Conservation (phyloP, 2,329 filamentous ascomycete species). For the Aspergillus fischeri region DNA sequence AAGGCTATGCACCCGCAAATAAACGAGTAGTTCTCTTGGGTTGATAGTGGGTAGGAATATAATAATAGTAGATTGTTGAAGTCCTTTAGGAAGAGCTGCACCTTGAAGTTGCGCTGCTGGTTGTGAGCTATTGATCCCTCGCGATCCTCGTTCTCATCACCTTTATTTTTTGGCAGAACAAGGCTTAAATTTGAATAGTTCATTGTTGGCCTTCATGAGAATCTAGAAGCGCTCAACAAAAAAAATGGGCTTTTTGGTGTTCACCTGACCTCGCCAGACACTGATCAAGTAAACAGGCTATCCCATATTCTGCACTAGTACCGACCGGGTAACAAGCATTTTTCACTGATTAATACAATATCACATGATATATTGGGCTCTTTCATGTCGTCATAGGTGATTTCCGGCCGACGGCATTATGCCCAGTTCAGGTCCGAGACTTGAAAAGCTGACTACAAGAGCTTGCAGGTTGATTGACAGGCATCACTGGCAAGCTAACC, state of each 20-base stretch:
- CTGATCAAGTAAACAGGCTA: conserved; percentile 9
- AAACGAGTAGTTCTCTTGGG: background rate
- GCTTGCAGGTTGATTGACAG: background rate
- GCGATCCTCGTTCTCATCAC: background rate
- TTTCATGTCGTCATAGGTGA: conserved; percentile 10
- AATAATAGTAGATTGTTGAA: background rate
- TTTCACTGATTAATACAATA: conserved; percentile 6
- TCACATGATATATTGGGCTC: conserved; percentile 6
- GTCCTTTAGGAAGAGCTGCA: background rate
- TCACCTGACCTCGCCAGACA: background rate
- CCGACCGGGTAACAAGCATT: background rate
- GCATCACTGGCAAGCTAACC: background rate
- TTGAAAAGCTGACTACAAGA: background rate
- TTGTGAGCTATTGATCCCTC: background rate
- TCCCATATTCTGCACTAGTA: background rate
- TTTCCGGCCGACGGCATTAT: background rate
- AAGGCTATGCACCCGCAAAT: background rate
- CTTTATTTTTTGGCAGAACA: background rate
- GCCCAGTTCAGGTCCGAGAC: background rate
- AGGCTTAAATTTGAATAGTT: background rate
- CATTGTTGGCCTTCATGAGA: background rate
- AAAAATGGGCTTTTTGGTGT: background rate
- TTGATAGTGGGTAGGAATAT: background rate
- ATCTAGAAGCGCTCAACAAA: background rate
- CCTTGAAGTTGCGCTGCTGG: background rate